Percentiles rank a stretch among this genome's conserved stretches.
Conservation (phyloP, 148 eudicot species). For the Salicornia ramosissima region DNA sequence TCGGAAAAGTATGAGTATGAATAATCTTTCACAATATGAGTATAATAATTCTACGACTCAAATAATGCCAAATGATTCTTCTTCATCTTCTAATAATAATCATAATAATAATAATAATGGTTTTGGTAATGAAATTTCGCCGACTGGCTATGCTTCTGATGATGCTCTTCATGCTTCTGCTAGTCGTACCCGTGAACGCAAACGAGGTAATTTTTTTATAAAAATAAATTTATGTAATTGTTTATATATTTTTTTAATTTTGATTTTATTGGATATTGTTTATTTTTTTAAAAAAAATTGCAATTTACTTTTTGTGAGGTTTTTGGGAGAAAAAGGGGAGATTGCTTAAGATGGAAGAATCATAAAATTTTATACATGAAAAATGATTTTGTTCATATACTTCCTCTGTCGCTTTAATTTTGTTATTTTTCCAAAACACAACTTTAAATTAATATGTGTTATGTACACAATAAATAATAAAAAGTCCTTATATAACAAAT, state of each 20-base stretch:
- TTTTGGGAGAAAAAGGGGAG: too few relatives aligned
- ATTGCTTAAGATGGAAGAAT: too few relatives aligned
- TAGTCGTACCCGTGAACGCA: conserved; percentile 54
- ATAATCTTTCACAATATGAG: conserved; percentile 62
- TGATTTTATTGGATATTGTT: background rate
- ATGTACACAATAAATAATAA: too few relatives aligned
- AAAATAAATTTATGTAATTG: background rate
- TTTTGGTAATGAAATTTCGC: background rate
- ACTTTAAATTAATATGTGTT: too few relatives aligned
- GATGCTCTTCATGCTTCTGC: conserved; percentile 66
- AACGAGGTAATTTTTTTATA: too few relatives aligned
- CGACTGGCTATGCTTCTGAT: conserved; percentile 74
- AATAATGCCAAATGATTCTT: background rate
- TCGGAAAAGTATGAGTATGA: conserved; percentile 69
- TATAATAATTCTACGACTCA: conserved; percentile 37
- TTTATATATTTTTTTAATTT: background rate
- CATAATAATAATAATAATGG: conserved; percentile 7
- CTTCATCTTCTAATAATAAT: conserved; percentile 1
- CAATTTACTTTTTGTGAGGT: too few relatives aligned
- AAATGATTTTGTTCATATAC: too few relatives aligned
- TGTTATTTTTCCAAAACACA: too few relatives aligned
- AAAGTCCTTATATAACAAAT: too few relatives aligned
- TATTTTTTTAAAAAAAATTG: background rate
- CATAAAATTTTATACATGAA: too few relatives aligned
- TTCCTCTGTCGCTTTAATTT: too few relatives aligned